Evolutionary conservation across 192 early-diverging fungal genomes (phyloP).

Genomic region (Helicostylum pulchrum): DNA sequence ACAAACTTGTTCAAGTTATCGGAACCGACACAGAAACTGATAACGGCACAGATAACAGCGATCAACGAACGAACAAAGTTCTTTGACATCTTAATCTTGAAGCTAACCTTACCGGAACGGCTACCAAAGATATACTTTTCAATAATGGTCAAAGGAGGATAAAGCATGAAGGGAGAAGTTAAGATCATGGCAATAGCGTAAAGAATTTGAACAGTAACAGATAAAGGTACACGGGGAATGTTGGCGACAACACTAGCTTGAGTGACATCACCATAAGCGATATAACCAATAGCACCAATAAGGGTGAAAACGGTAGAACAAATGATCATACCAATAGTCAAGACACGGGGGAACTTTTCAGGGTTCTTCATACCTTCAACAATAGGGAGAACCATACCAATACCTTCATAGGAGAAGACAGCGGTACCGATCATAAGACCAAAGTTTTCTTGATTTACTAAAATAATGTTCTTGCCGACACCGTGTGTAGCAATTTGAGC

Average conservation of each 20-base stretch:
- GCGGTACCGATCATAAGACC: constrained; percentile 69
- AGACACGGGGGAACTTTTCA: constrained; percentile 66
- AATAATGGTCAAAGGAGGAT: constrained; percentile 75
- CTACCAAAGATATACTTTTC: constrained; percentile 64
- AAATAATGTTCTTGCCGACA: constrained; percentile 43
- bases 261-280: constrained; percentile 73
- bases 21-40: constrained; percentile 65
- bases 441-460: constrained; percentile 61
- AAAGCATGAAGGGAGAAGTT: constrained; percentile 57
- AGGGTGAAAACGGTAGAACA: constrained; percentile 63
- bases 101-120: constrained; percentile 29
- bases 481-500: constrained; percentile 51
- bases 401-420: constrained; percentile 47
- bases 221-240: constrained; percentile 55
- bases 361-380: constrained; percentile 79
- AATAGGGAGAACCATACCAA: constrained; percentile 53
- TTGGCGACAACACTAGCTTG: constrained; percentile 79
- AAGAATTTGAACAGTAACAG: constrained; percentile 64
- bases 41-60: constrained; percentile 55
- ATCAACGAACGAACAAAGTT: constrained; percentile 63
- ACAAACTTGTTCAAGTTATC: constrained; percentile 80
- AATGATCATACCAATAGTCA: constrained; percentile 60
- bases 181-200: constrained; percentile 86
- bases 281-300: constrained; percentile 74
- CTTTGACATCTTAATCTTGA: constrained; percentile 63